These are phyloP conservation scores for Globisporangium alternatum DNA, from an alignment of 352 stramenopile genomes.

Conservation along the genomic window DNA sequence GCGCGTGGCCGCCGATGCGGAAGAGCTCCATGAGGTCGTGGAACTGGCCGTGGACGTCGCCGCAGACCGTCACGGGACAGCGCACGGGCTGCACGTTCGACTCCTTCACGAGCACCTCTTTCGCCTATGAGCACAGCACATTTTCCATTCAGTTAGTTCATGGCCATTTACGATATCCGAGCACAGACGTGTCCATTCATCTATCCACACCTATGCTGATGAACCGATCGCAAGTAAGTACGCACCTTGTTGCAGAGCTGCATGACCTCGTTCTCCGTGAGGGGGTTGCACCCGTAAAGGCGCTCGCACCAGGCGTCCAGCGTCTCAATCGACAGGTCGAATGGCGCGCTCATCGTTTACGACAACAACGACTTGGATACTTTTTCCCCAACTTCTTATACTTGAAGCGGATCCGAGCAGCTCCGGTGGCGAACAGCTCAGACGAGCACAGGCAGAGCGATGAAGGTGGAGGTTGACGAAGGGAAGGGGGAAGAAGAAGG, in stretches of 20 bases:
- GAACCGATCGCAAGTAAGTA: not conserved
- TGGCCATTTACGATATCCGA: not conserved
- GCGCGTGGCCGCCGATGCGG: slow-evolving; percentile 82
- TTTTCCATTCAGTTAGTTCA: not conserved
- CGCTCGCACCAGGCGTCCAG: slow-evolving; percentile 95
- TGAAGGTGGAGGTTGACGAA: not conserved
- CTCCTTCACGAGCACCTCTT: slow-evolving; percentile 96
- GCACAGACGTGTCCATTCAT: not conserved
- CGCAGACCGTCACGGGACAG: slow-evolving; percentile 96
- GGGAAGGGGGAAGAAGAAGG: not conserved
- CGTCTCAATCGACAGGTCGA: slow-evolving; percentile 80
- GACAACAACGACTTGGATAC: not conserved
- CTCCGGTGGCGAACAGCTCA: not conserved
- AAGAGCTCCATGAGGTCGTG: slow-evolving; percentile 70
- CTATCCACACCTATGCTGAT: not conserved
- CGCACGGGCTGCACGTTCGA: slow-evolving; percentile 96
- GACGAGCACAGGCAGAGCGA: not conserved
- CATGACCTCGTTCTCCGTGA: slow-evolving; percentile 96
- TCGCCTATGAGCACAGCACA: slow-evolving; percentile 54
- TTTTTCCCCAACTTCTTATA: not conserved
- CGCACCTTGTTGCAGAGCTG: slow-evolving; percentile 89
- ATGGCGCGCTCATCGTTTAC: slow-evolving; percentile 48
- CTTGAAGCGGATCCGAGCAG: slow-evolving; percentile 3
- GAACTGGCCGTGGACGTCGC: slow-evolving; percentile 65
- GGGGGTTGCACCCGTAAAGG: slow-evolving; percentile 90